Base-by-base conservation (phyloP, 768 basidiomycete species). In the Mrakia gelida region DNA sequence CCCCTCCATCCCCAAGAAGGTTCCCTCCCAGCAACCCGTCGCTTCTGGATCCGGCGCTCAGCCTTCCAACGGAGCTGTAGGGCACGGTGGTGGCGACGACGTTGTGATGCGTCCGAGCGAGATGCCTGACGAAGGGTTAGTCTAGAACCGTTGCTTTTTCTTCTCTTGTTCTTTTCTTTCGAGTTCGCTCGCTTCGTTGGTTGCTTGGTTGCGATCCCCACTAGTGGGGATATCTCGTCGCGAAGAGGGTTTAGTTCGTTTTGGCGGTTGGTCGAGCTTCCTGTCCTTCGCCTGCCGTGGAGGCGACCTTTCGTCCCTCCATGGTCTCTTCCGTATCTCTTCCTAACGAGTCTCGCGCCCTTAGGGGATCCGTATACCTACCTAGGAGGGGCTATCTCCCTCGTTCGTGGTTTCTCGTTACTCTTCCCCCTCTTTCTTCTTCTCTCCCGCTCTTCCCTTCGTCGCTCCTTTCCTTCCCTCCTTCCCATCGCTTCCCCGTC, bases 41-140 rank as follows among this genome's bases (percentile, higher is more conserved):
- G 62, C 43, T 32, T 49, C 74, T 49, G 74, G 74, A 9, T 41
- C 63, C 16, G 74, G 74, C 45, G 45, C 11, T 45, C 11, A 38
- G 38, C 38, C 38, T 38, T 38, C 38, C 38, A 38, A 3, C 28
- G 49, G 43, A 41, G 41, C 75, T 52, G 23, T 28, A 23, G 65
- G 56, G 41, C 30, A 3, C 18, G 75, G 32, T 7, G 41, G 34
- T 6, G 38, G 52, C 9, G 41, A 54, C 49, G 75, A 56, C 52
- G 73, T 68, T 16, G 63, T 32, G 63, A 65, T 78, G 49, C 62
- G 77, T 26, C 77, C 77, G 30, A 78, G 77, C 65, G 77, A 78
- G 28, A 78, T 78, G 77, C 71, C 72, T 28, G 77, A 73, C 56
- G 77, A 78, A 78, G 77, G 77, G 77, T 78, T 45, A 74, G 77